phyloP scores from a whole-genome alignment of 306 rosid genomes.

The Styphnolobium japonicum region DNA sequence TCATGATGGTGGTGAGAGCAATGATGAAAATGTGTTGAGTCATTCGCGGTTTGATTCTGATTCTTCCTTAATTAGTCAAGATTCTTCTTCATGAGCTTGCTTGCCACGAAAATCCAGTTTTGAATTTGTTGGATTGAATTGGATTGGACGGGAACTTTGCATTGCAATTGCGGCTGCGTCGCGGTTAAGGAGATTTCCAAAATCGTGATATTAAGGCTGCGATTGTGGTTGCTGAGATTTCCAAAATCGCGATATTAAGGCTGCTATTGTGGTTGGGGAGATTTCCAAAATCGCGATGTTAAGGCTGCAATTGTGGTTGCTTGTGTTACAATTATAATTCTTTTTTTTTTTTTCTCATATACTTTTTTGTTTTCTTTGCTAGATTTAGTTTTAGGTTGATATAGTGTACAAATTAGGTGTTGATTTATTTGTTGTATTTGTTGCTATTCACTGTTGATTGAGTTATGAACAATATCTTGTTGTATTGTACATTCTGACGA shows the following conservation, averaged over 20 bases:
- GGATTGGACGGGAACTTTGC: background rate
- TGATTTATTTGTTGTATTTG: background rate
- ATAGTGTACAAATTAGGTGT: slow-evolving; percentile 33
- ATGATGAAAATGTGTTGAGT: slow-evolving; percentile 4
- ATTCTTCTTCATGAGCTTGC: slow-evolving; percentile 21
- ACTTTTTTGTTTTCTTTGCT: background rate
- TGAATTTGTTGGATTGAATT: background rate
- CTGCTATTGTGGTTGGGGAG: no score
- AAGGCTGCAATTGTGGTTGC: no score
- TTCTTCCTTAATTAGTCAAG: slow-evolving; percentile 27
- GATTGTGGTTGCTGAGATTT: no score
- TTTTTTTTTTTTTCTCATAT: background rate
- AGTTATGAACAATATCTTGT: slow-evolving; percentile 19
- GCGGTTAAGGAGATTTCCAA: no score
- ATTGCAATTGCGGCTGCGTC: no score
- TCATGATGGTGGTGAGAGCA: slow-evolving; percentile 18
- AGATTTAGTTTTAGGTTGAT: background rate
- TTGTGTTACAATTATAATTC: background rate
- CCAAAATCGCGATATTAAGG: no score
- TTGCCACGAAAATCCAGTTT: background rate
- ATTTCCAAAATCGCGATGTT: no score
- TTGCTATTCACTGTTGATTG: slow-evolving; percentile 18
- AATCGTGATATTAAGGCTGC: no score
- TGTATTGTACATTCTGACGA: slow-evolving; percentile 34
- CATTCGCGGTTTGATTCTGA: slow-evolving; percentile 50